Evolutionary conservation across 306 rosid genomes (phyloP).

Genomic region (Rosa lucieae): DNA sequence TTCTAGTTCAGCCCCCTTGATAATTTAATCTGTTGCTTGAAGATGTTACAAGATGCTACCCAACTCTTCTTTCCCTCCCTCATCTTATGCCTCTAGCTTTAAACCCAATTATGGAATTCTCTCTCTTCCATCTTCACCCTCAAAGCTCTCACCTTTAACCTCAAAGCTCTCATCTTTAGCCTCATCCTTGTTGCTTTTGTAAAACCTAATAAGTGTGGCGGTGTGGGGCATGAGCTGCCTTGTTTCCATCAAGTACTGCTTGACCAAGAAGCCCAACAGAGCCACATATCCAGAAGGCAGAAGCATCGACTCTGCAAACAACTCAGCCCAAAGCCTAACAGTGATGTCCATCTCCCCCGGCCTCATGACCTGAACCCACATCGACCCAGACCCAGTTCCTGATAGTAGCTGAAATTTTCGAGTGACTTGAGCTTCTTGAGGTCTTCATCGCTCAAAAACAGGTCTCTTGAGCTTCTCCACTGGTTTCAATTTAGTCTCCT

Average conservation of each 20-base stretch:
- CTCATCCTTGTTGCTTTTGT: slow-evolving; percentile 28
- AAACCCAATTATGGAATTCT: neutral
- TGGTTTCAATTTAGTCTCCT: no score
- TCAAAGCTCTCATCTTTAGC: neutral
- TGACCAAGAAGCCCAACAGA: slow-evolving; percentile 58
- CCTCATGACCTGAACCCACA: slow-evolving; percentile 79
- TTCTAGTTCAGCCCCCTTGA: neutral
- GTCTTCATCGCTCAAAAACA: slow-evolving; percentile 63
- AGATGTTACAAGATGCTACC: no score
- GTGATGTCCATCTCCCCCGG: slow-evolving; percentile 49
- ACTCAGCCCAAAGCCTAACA: slow-evolving; percentile 65
- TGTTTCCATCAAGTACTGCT: slow-evolving; percentile 71
- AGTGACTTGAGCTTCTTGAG: slow-evolving; percentile 54
- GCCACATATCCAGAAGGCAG: slow-evolving; percentile 57
- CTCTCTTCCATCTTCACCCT: slow-evolving; percentile 25
- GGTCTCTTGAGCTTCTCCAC: slow-evolving; percentile 18
- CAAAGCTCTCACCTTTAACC: neutral
- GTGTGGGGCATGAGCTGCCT: slow-evolving; percentile 64
- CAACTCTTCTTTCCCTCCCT: no score
- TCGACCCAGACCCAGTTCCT: slow-evolving; percentile 63
- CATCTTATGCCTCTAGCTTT: no score
- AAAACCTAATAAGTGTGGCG: slow-evolving; percentile 74
- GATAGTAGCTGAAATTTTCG: slow-evolving; percentile 44
- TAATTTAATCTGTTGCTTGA: neutral
- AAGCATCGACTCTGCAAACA: slow-evolving; percentile 76